Base-by-base conservation (phyloP, 768 basidiomycete genomes). In the Amanita subjunquillea region DNA sequence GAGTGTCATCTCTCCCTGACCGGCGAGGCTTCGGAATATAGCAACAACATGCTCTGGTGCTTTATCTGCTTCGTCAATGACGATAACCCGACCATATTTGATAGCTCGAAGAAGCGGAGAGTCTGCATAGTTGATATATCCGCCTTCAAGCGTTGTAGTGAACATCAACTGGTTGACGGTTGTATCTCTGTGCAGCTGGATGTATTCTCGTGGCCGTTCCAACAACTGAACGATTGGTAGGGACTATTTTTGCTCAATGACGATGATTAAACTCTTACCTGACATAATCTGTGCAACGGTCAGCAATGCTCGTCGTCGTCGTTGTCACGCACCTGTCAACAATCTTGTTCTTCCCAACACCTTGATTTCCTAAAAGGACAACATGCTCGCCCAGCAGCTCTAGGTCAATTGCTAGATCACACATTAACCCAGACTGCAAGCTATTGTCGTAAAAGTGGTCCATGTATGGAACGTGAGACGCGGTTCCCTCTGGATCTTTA, bases 151-250 rank as follows among this genome's bases (percentile, higher is more conserved):
- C 9, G 80, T 70, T 2, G 82, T 84, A 6, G 78, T 79, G 63
- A 82, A 83, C 80, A 84, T 82, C 34, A 85, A 69, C 59, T 83
- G 82, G 57, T 78, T 82, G 55, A 83, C 82, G 0, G 83, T 85
- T 2, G 82, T 82, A 61, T 85, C 83, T 29, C 82, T 72, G 60
- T 85, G 83, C 1, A 85, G 72, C 56, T 85, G 83, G 38, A 83
- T 77, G 56, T 85, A 85, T 66, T 85, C 83, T 59, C 82, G 65
- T 4, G 83, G 82, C 13, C 82, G 71, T 27, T 74, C 68, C 13
- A 85, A 67, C 15, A 83, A 72, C 77, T 84, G 54, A 34, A 13
- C 29, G 1, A 23, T 40, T 15, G n/a, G 25, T 25, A 36, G 29
- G 27, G 36, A 22, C 13, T 27, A 25, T 53, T 15, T n/a, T 27